Conservation (phyloP, 805 yeast genomes). For the Lachancea waltii region DNA sequence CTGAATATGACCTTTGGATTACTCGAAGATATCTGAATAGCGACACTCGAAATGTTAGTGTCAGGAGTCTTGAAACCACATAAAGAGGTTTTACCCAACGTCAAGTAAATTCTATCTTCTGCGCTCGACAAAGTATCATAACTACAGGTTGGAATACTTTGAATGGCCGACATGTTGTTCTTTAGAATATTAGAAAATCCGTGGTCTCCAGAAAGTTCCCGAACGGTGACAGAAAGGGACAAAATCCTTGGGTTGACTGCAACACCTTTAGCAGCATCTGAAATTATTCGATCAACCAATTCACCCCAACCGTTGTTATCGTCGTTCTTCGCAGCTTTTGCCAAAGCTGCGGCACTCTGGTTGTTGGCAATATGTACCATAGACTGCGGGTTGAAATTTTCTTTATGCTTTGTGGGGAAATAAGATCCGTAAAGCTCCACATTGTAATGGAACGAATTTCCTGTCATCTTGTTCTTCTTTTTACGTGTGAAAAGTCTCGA, state of each 20-base stretch:
- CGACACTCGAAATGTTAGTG: slow-evolving; percentile 21
- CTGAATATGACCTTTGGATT: slow-evolving; percentile 48
- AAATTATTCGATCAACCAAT: slow-evolving; percentile 65
- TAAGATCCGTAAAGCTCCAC: slow-evolving; percentile 69
- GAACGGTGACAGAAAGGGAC: slow-evolving; percentile 58
- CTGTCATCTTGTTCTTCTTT: slow-evolving; percentile 51
- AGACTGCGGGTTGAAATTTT: slow-evolving; percentile 17
- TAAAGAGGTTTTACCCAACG: slow-evolving; percentile 41
- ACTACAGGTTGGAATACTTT: slow-evolving; percentile 41
- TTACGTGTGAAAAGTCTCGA: slow-evolving; percentile 67
- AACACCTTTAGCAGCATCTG: slow-evolving; percentile 68
- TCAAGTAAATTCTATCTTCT: slow-evolving; percentile 54
- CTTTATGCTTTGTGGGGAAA: slow-evolving; percentile 23
- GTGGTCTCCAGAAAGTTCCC: slow-evolving; percentile 56
- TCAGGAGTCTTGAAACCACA: slow-evolving; percentile 10
- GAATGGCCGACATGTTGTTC: slow-evolving; percentile 57
- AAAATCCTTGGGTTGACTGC: slow-evolving; percentile 81
- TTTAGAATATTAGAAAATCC: slow-evolving; percentile 34
- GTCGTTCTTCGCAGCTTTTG: neutral
- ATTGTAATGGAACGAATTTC: slow-evolving; percentile 63
- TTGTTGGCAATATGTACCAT: slow-evolving; percentile 27
- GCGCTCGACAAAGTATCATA: slow-evolving; percentile 54
- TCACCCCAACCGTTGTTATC: slow-evolving; percentile 85
- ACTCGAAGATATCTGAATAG: slow-evolving; percentile 29
- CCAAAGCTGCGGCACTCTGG: slow-evolving; percentile 1